These are phyloP conservation scores for Trichosporon ovoides DNA, from an alignment of 1,284 basidiomycete genomes.

Conservation along the genomic window DNA sequence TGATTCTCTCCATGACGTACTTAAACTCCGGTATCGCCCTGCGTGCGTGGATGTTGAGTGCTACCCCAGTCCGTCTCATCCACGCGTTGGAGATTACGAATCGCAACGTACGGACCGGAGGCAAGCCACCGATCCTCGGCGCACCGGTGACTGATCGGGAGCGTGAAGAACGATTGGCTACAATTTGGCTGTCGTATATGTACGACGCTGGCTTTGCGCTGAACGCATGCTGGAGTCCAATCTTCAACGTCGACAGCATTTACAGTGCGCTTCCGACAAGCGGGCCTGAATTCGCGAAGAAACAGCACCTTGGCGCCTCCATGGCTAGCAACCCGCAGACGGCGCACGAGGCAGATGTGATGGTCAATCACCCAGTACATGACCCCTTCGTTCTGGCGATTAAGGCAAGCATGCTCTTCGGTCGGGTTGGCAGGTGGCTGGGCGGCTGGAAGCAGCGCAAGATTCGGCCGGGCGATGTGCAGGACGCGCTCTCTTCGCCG, in stretches of 20 bases:
- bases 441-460: slow-evolving; percentile 38
- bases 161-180: slow-evolving; percentile 37
- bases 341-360: slow-evolving; percentile 26
- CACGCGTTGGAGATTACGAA: slow-evolving; percentile 35
- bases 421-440: slow-evolving; percentile 28
- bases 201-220: slow-evolving; percentile 31
- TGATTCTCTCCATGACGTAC: slow-evolving; percentile 34
- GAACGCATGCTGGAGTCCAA: slow-evolving; percentile 32
- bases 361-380: slow-evolving; percentile 32
- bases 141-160: slow-evolving; percentile 23
- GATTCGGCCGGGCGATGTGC: slow-evolving; percentile 26
- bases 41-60: slow-evolving; percentile 34
- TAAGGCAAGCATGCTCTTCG: slow-evolving; percentile 32
- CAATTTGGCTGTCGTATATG: slow-evolving; percentile 38
- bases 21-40: slow-evolving; percentile 34
- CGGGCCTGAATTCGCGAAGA: slow-evolving; percentile 22
- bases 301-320: neutral
- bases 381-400: slow-evolving; percentile 36
- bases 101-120: slow-evolving; percentile 20
- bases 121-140: slow-evolving; percentile 31
- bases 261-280: slow-evolving; percentile 29
- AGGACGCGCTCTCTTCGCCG: slow-evolving; percentile 20
- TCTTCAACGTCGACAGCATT: slow-evolving; percentile 27
- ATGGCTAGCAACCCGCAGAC: slow-evolving; percentile 36
- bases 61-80: slow-evolving; percentile 30